Evolutionary conservation across 352 stramenopile genomes (phyloP).

Genomic region (Albugo laibachii): DNA sequence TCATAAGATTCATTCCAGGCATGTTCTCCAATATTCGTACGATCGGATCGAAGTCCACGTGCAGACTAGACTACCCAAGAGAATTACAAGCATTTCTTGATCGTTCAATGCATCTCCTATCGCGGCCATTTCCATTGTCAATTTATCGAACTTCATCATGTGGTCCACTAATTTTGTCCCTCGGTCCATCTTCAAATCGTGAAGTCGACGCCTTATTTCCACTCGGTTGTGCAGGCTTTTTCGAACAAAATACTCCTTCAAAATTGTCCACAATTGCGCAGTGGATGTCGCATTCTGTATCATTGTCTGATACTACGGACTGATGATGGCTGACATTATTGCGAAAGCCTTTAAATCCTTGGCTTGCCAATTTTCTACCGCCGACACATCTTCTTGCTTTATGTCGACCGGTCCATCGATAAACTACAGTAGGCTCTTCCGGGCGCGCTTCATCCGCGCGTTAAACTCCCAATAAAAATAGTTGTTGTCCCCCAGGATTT

Average conservation of each 20-base stretch:
- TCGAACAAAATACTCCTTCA: background rate
- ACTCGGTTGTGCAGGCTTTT: background rate
- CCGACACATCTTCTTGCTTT: background rate
- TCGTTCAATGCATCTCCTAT: constrained; percentile 1
- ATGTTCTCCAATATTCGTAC: constrained; percentile 5
- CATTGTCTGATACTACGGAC: background rate
- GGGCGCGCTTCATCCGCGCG: constrained; percentile 1
- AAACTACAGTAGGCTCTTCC: background rate
- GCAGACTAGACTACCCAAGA: constrained; percentile 2
- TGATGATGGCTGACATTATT: constrained; percentile 1
- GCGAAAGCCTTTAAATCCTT: constrained; percentile 1
- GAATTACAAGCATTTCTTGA: background rate
- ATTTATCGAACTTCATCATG: constrained; percentile 2
- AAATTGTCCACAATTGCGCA: background rate
- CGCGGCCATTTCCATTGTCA: constrained; percentile 1
- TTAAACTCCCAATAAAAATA: constrained; percentile 6
- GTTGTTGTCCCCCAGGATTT: background rate
- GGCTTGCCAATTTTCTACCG: background rate
- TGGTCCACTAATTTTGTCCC: background rate
- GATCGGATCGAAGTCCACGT: background rate
- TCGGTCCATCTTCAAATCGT: constrained; percentile 3
- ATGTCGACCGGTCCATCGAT: background rate
- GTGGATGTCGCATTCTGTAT: constrained; percentile 1
- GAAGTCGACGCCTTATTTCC: background rate
- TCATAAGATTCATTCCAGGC: background rate